A percentile compares a stretch with the other conserved stretches of the same genome.
phyloP scores from a whole-genome alignment of 768 basidiomycete genomes.

The Psilocybe subaeruginosa region DNA sequence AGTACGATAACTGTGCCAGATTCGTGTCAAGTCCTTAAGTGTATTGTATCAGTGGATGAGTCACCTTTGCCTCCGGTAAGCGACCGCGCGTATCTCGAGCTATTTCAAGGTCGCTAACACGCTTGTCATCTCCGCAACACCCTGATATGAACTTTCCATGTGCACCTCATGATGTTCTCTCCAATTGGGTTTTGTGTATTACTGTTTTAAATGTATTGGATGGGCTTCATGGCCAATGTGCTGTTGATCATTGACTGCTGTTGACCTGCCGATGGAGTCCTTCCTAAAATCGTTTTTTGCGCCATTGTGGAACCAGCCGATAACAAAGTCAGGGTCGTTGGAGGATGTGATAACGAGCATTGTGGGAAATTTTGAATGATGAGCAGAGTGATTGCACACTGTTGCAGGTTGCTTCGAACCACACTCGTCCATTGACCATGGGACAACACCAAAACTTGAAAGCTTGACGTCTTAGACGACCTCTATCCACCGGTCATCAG shows the following conservation, averaged over 20 bases:
- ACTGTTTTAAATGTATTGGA: not conserved
- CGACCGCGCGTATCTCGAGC: not conserved
- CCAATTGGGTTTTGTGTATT: not conserved
- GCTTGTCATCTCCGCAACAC: not conserved
- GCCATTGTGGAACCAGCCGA: no score
- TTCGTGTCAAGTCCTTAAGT: not conserved
- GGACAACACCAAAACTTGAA: no score
- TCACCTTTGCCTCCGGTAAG: conserved; percentile 1
- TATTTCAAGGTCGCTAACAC: not conserved
- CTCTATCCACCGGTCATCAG: no score
- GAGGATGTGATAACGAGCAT: not conserved
- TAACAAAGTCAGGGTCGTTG: not conserved
- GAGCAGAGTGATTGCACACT: not conserved
- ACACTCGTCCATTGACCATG: no score
- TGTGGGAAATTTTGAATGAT: not conserved
- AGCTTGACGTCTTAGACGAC: no score
- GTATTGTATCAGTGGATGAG: not conserved
- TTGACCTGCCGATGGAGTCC: no score
- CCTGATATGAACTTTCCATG: not conserved
- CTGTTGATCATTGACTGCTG: no score
- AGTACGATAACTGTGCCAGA: not conserved
- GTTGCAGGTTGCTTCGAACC: not conserved
- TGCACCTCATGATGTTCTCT: not conserved
- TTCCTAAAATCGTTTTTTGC: no score
- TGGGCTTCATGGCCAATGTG: no score